These are phyloP conservation scores for Colletotrichum trifolii DNA, from an alignment of 2,329 filamentous ascomycete species.

Conservation along the genomic window DNA sequence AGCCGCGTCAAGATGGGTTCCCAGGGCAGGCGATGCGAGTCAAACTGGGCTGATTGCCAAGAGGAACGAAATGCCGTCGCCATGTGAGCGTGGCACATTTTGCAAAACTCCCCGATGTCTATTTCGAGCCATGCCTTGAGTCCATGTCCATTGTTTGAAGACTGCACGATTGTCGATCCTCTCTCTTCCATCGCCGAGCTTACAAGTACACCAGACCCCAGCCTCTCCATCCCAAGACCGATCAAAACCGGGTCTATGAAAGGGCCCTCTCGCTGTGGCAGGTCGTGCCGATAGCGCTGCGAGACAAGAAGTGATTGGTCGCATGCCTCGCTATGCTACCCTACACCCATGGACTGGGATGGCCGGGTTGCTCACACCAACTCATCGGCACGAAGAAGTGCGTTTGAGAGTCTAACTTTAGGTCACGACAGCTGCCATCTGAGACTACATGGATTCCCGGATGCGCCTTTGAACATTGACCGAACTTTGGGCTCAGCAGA, in stretches of 20 bases:
- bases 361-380: neutral
- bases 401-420: slow-evolving; percentile 35
- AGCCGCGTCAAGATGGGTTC: neutral
- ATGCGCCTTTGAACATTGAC: neutral
- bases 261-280: slow-evolving; percentile 17
- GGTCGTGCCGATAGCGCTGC: slow-evolving; percentile 19
- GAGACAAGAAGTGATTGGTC: neutral
- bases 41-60: slow-evolving; percentile 35
- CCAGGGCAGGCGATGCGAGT: slow-evolving; percentile 5
- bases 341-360: neutral
- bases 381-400: slow-evolving; percentile 5
- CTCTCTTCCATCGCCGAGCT: too few relatives aligned
- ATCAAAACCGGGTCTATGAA: slow-evolving; percentile 7
- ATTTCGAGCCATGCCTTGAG: too few relatives aligned
- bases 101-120: neutral
- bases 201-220: too few relatives aligned
- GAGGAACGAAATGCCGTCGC: slow-evolving; percentile 18
- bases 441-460: slow-evolving; percentile 16
- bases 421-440: slow-evolving; percentile 28
- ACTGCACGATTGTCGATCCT: too few relatives aligned
- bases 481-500: slow-evolving; percentile 1
- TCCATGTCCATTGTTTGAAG: neutral
- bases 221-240: neutral
- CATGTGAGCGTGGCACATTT: neutral
- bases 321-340: slow-evolving; percentile 7